Percentiles rank a stretch among this genome's conserved stretches.
Conservation (phyloP, 1,139 yeast genomes). For the Yamadazyma friedrichii region DNA sequence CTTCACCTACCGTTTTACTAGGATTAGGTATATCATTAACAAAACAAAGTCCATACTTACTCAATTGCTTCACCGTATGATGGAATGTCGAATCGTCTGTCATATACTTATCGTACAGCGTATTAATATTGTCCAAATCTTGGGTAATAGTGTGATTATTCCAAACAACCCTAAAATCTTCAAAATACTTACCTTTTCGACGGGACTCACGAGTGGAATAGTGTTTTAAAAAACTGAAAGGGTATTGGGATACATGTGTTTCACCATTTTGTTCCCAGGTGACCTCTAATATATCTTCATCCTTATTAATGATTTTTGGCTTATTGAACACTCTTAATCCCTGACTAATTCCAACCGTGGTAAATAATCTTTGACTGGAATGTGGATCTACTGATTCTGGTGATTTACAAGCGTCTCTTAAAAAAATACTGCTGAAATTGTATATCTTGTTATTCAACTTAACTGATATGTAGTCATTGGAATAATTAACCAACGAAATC, state of each 20-base stretch:
- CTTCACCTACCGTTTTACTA: constrained; percentile 11
- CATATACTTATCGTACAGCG: constrained; percentile 46
- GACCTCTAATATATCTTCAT: constrained; percentile 38
- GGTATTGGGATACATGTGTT: constrained; percentile 36
- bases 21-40: constrained; percentile 52
- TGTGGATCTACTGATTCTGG: constrained; percentile 51
- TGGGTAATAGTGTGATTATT: constrained; percentile 19
- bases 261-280: constrained; percentile 54
- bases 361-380: constrained; percentile 64
- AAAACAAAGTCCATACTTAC: constrained; percentile 59
- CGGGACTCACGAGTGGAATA: constrained; percentile 38
- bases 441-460: constrained; percentile 25
- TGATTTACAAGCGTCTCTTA: constrained; percentile 63
- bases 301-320: constrained; percentile 19
- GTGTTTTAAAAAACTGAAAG: constrained; percentile 45
- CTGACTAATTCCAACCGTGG: constrained; percentile 51
- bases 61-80: constrained; percentile 46
- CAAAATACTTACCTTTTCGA: constrained; percentile 31
- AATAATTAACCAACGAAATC: constrained; percentile 8
- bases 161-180: constrained; percentile 44
- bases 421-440: constrained; percentile 53
- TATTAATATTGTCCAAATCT: constrained; percentile 21
- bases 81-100: constrained; percentile 32
- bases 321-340: constrained; percentile 22
- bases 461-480: constrained; percentile 22